These are phyloP conservation scores for Adenanthera pavonina DNA, from an alignment of 306 rosid species.

Conservation along the genomic window DNA sequence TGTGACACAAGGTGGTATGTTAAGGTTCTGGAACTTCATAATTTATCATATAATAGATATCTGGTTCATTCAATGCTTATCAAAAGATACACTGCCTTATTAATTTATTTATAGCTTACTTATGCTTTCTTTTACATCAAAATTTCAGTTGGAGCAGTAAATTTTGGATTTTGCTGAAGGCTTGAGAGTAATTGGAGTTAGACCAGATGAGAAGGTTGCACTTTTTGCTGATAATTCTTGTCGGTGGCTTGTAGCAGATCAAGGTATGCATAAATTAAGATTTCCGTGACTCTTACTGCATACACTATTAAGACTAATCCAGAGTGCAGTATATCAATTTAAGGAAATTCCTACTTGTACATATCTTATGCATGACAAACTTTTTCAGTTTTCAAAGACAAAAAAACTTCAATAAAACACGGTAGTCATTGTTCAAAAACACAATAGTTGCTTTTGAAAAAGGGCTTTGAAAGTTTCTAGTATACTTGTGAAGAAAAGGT, in stretches of 20 bases:
- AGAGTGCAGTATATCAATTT: slow-evolving; percentile 7
- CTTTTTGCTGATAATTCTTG: slow-evolving; percentile 95
- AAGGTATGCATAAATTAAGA: slow-evolving; percentile 57
- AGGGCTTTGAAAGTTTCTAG: neutral
- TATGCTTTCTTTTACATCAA: neutral
- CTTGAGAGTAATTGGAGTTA: slow-evolving; percentile 79
- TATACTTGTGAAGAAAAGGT: slow-evolving; percentile 16
- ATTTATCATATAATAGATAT: neutral
- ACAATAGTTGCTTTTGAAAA: neutral
- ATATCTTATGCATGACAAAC: slow-evolving; percentile 9
- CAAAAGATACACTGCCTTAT: neutral
- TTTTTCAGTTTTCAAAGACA: neutral
- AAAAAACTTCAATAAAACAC: neutral
- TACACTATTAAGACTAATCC: neutral
- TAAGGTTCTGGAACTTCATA: slow-evolving; percentile 6
- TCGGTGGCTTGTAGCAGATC: slow-evolving; percentile 95
- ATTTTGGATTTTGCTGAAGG: slow-evolving; percentile 90
- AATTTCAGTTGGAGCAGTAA: slow-evolving; percentile 79
- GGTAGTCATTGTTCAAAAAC: neutral
- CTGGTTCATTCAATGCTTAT: neutral
- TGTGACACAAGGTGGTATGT: neutral
- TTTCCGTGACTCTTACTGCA: slow-evolving; percentile 17
- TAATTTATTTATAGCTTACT: slow-evolving; percentile 16
- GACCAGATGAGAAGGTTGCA: slow-evolving; percentile 80
- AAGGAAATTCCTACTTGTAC: slow-evolving; percentile 25